A percentile compares a stretch with the other conserved stretches of the same genome.
phyloP scores from a whole-genome alignment of 306 rosid genomes.

The Argentina anserina region DNA sequence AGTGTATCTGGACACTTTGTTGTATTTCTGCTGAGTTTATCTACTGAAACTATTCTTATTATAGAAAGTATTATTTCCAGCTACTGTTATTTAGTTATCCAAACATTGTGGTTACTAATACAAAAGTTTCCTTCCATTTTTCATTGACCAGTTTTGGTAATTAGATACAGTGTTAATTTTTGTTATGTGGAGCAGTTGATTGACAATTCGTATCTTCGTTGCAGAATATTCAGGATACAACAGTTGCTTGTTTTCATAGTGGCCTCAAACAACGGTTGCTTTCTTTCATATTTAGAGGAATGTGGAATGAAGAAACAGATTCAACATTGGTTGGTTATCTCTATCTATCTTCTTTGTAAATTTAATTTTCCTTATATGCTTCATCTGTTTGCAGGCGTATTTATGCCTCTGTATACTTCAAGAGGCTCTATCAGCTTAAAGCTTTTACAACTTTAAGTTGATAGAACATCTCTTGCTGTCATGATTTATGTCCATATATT shows the following conservation, averaged over 20 bases:
- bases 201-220: slow-evolving; percentile 31
- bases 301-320: slow-evolving; percentile 87
- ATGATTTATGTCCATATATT: neutral
- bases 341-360: slow-evolving; percentile 21
- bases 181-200: slow-evolving; percentile 30
- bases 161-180: slow-evolving; percentile 8
- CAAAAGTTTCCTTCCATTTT: neutral
- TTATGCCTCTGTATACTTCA: neutral
- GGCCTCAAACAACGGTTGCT: slow-evolving; percentile 94
- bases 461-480: neutral
- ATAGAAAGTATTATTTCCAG: neutral
- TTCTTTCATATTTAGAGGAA: slow-evolving; percentile 80
- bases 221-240: slow-evolving; percentile 49
- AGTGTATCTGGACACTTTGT: neutral
- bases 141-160: slow-evolving; percentile 3
- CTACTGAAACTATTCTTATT: neutral
- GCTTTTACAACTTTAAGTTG: neutral
- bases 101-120: neutral
- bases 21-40: neutral
- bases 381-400: neutral
- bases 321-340: slow-evolving; percentile 61
- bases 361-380: slow-evolving; percentile 9
- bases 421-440: too few species aligned
- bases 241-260: slow-evolving; percentile 43
- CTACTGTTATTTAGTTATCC: neutral